These are phyloP conservation scores for Magnusiomyces fungicola DNA, from an alignment of 1,139 yeast species.

Conservation along the genomic window DNA sequence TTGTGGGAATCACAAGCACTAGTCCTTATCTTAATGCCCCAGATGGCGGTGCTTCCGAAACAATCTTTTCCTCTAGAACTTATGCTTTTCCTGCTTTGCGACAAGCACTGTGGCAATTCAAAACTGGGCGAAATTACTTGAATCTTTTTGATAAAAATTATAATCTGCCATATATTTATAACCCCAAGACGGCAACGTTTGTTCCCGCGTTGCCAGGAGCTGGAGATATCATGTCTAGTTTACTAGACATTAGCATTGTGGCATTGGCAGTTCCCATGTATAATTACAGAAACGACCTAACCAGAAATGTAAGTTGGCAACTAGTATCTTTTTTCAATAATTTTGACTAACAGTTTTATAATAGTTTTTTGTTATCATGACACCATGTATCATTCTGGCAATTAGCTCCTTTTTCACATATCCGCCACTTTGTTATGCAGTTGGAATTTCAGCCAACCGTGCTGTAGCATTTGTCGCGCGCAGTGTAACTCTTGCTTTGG, in stretches of 20 bases:
- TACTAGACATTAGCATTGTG: conserved; percentile 73
- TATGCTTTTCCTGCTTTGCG: conserved; percentile 10
- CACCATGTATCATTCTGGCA: conserved; percentile 53
- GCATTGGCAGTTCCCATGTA: conserved; percentile 72
- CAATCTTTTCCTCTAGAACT: no score
- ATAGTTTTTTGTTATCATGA: conserved; percentile 45
- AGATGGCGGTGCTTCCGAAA: no score
- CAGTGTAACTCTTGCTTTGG: conserved; percentile 74
- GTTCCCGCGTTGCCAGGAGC: conserved; percentile 60
- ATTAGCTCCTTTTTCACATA: conserved; percentile 57
- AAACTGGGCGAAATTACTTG: conserved; percentile 62
- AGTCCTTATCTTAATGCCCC: no score
- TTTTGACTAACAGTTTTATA: background rate
- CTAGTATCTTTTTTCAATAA: conserved; percentile 6
- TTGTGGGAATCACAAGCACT: background rate
- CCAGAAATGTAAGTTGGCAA: conserved; percentile 36
- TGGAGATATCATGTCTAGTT: conserved; percentile 62
- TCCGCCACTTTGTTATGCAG: conserved; percentile 57
- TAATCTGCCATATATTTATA: conserved; percentile 4
- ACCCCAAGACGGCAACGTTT: conserved; percentile 7
- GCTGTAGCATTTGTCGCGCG: conserved; percentile 74
- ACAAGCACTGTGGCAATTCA: conserved; percentile 42
- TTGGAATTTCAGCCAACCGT: conserved; percentile 54
- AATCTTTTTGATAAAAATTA: conserved; percentile 42
- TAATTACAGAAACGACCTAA: conserved; percentile 59